Base-by-base conservation (phyloP, 176 grass and related monocot species). In the Juncus effusus region DNA sequence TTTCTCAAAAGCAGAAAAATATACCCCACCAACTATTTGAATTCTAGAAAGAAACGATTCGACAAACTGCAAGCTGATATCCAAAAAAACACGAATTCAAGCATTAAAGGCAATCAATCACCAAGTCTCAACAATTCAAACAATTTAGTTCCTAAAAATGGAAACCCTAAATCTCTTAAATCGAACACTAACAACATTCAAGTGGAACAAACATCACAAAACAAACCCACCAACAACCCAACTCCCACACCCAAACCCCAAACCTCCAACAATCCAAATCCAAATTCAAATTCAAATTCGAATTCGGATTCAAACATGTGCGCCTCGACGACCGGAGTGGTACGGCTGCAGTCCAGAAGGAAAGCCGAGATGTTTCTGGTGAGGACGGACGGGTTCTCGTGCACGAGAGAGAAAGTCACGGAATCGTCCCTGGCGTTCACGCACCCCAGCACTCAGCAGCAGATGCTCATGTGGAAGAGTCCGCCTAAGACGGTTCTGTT, bases 401-500 rank as follows among this genome's bases (percentile, higher is more conserved):
- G 94, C 74, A 83, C 85, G 64, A 93, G 94, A 81, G 94, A 99
- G 80, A 99, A 99, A 86, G 94, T 93, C 50, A 99, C 89, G 57
- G 85, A 99, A 76, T 99, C 94, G 13, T 90, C 88, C 74, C 64
- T 99, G 61, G 88, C 94, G 50, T 99, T 99, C 65, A 87, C 85
- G 11, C 94, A 99, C 67, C 85, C 94, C 61, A 99, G 83, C 80
- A 93, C 94, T 58, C 94, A 99, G 28, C 88, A 93, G 76, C 94
- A 99, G 61, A 99, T 99, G 94, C 85, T 99, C 62, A 99, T 99
- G 88, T 99, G 94, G 94, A 99, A 99, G 71, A 82, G 88, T 84
- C 80, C 94, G 72, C 94, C 94, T 59, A 99, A 93, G 76, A 99
- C 88, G 36, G 88, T 90, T 56, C 77, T 99, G 68, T 73, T 99